phyloP scores from a whole-genome alignment of 192 early-diverging fungal genomes.

The Radiomyces spectabilis region DNA sequence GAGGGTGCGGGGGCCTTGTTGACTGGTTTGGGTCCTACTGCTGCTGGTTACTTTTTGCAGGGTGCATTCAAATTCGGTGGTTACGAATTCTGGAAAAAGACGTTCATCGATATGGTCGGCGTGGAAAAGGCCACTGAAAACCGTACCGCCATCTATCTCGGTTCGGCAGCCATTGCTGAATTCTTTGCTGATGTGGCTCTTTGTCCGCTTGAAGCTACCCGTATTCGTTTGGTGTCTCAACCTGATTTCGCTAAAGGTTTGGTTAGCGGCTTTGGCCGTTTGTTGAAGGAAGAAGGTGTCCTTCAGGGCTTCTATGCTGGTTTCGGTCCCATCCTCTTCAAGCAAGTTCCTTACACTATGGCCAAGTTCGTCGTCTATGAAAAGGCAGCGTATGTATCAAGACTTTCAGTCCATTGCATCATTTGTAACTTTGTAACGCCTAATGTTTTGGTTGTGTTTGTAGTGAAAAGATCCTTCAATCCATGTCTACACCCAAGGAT shows the following conservation, averaged over 20 bases:
- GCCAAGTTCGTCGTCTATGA: conserved; percentile 72
- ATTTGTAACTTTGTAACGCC: no score
- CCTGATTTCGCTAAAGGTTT: conserved; percentile 59
- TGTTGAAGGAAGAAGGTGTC: conserved; percentile 59
- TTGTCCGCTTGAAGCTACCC: conserved; percentile 68
- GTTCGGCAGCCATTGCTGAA: conserved; percentile 57
- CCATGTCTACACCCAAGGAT: conserved; percentile 30
- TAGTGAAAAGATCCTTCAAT: conserved; percentile 40
- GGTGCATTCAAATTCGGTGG: conserved; percentile 64
- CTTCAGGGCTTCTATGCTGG: conserved; percentile 68
- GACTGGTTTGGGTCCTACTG: conserved; percentile 58
- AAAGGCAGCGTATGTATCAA: conserved; percentile 37
- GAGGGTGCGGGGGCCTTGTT: conserved; percentile 52
- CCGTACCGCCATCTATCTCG: conserved; percentile 59
- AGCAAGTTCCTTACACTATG: conserved; percentile 77
- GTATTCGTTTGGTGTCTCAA: conserved; percentile 65
- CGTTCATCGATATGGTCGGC: conserved; percentile 42
- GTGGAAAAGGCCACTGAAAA: conserved; percentile 47
- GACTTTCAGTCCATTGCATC: no score
- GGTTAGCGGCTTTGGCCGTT: conserved; percentile 46
- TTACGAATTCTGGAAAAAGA: conserved; percentile 64
- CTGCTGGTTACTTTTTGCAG: conserved; percentile 57
- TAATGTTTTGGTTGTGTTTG: neutral
- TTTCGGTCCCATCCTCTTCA: conserved; percentile 69
- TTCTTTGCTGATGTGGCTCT: conserved; percentile 72